Evolutionary conservation across 2,329 filamentous ascomycete species (phyloP), one percentile per base, ranked within the genome.

Genomic region (Epichloe elymi): DNA sequence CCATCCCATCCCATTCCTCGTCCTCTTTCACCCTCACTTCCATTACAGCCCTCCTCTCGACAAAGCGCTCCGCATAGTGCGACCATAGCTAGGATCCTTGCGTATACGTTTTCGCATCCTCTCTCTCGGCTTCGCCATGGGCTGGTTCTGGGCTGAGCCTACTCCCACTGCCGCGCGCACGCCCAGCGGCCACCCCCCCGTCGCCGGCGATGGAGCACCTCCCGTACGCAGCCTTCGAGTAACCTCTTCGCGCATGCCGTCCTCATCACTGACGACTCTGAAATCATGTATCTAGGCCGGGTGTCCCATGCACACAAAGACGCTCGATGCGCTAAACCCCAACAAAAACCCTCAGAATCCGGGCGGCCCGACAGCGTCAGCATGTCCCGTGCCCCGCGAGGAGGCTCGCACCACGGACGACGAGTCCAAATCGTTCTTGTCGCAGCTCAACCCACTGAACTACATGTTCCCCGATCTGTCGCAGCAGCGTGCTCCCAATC

Each of bases 401-500:
- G 67, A 58, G 33, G 61, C 60, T 45, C 54, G 59, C 40, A 51
- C 56, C 20, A 23, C 55, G 11, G 54, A 63, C 20, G 61, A 68
- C 40, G 62, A 72, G 55, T 60, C 68, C 39, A 67, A 69, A 53
- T 76, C 74, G 1, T 62, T 75, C 19, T 64, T 81, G 10, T 79
- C 78, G 3, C 76, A 75, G 60, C 69, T 81, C 50, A 82, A 82
- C 61, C 78, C 78, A 5, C 76, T 98, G 49, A 98, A 98, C 73
- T 96, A 91, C 74, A 98, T 98, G 91, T 95, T 94, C 66, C 75
- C 79, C 40, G 80, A 85, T 55, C 75, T 97, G 44, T 91, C 90
- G 6, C 91, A 97, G 70, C 78, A 82, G 33, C 85, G 79, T 46
- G 82, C 88, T 2, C 73, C 80, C 0, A 74, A 86, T 55, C 93